phyloP scores from a whole-genome alignment of 2,329 filamentous ascomycete genomes.

The Cadophora sp. region DNA sequence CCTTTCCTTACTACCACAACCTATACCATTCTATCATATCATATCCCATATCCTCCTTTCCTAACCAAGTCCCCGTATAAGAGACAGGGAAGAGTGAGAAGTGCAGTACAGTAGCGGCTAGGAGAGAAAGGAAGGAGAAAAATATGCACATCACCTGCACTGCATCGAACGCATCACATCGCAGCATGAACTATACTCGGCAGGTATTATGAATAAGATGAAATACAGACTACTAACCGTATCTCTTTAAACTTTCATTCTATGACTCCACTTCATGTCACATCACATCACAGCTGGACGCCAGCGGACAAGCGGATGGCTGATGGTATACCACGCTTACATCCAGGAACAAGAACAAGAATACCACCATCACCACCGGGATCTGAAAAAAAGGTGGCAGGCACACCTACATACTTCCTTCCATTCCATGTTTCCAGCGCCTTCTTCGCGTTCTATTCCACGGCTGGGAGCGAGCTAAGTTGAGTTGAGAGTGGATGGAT shows the following conservation, averaged over 20 bases:
- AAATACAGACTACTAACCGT: not conserved
- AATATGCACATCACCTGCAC: conserved; percentile 8
- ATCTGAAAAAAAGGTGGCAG: not conserved
- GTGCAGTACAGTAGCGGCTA: not conserved
- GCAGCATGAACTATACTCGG: conserved; percentile 8
- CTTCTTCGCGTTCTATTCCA: not conserved
- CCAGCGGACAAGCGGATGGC: conserved; percentile 2
- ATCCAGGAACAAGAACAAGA: not conserved
- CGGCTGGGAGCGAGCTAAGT: too few relatives aligned
- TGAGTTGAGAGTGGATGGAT: not conserved
- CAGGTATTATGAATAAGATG: not conserved
- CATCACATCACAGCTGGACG: not conserved
- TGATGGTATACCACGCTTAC: not conserved
- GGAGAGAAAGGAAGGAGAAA: not conserved
- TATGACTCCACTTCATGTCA: not conserved
- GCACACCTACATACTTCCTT: not conserved
- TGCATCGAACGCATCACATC: not conserved
- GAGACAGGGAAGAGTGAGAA: not conserved
- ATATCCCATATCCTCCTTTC: not conserved
- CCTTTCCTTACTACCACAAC: not conserved
- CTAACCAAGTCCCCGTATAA: not conserved
- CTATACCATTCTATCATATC: not conserved
- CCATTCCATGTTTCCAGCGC: not conserved
- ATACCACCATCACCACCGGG: not conserved
- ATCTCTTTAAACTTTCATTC: not conserved